Percentiles rank a stretch among this genome's conserved stretches.
Evolutionary conservation across 352 stramenopile genomes (phyloP).

Genomic region (Hyaloperonospora brassicae): DNA sequence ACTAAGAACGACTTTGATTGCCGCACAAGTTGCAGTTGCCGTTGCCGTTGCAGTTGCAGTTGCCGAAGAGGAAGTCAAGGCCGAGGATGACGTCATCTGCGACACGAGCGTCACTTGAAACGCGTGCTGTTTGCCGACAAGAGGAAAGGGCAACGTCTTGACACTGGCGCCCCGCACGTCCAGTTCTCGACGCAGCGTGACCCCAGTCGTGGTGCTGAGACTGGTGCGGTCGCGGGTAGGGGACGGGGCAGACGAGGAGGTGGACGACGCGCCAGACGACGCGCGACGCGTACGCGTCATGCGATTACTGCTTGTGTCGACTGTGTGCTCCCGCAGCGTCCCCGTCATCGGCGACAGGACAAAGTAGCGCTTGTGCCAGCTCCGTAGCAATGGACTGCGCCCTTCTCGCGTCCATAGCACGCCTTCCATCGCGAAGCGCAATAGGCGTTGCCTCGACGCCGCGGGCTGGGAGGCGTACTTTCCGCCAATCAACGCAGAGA

Average conservation of each 20-base stretch:
- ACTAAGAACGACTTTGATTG: constrained; percentile 32
- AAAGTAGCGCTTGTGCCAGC: constrained; percentile 68
- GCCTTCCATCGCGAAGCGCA: constrained; percentile 37
- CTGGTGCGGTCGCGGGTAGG: too few relatives aligned
- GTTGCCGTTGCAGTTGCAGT: neutral
- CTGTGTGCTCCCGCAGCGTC: constrained; percentile 42
- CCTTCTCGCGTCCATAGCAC: constrained; percentile 42
- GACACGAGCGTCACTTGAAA: constrained; percentile 42
- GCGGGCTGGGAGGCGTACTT: neutral
- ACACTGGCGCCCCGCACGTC: constrained; percentile 26
- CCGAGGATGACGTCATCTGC: constrained; percentile 6
- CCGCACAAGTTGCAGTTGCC: neutral
- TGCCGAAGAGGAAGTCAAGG: neutral
- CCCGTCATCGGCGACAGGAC: constrained; percentile 38
- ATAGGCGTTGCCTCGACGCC: neutral
- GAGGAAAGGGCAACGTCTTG: constrained; percentile 44
- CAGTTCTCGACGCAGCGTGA: constrained; percentile 42
- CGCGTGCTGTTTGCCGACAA: constrained; percentile 36
- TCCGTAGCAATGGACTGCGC: constrained; percentile 47
- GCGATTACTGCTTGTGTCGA: constrained; percentile 16
- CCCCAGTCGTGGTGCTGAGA: constrained; percentile 14
- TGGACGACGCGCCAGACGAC: constrained; percentile 12
- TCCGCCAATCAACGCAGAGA: too few relatives aligned
- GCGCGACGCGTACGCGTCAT: constrained; percentile 7
- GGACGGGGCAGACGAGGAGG: constrained; percentile 7